A percentile compares a stretch with the other conserved stretches of the same genome.
phyloP scores from a whole-genome alignment of 2,329 filamentous ascomycete genomes.

The Ophiostoma tasmaniense region DNA sequence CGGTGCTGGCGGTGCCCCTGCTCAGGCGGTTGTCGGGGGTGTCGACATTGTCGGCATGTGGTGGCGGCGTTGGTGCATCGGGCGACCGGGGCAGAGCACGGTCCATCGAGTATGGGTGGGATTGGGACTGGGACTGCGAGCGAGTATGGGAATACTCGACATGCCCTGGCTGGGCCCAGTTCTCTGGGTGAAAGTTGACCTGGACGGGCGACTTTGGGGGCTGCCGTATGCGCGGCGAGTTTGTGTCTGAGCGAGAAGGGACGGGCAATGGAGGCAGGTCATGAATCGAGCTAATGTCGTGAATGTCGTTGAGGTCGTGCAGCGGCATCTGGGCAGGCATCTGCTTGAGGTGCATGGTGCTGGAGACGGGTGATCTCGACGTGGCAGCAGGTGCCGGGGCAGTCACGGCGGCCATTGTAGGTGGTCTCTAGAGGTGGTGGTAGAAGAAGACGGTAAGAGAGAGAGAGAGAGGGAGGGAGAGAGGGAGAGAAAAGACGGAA shows the following conservation, averaged over 20 bases:
- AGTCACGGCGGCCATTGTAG: conserved; percentile 28
- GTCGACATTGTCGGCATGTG: conserved; percentile 23
- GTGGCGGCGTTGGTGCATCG: conserved; percentile 32
- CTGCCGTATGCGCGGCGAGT: conserved; percentile 40
- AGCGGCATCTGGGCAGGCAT: conserved; percentile 28
- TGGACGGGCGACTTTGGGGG: conserved; percentile 48
- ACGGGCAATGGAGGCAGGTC: conserved; percentile 17
- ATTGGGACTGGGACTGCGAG: conserved; percentile 14
- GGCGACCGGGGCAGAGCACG: conserved; percentile 29
- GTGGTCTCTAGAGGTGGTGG: neutral
- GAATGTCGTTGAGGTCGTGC: conserved; percentile 14
- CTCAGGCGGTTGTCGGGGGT: conserved; percentile 36
- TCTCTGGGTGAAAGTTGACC: conserved; percentile 45
- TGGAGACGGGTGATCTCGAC: conserved; percentile 24
- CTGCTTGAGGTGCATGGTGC: conserved; percentile 30
- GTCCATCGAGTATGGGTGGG: neutral
- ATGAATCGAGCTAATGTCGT: conserved; percentile 16
- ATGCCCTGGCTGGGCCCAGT: conserved; percentile 38
- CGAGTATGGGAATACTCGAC: too few species aligned
- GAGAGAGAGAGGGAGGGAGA: neutral
- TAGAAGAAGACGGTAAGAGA: neutral
- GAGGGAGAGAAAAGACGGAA: neutral
- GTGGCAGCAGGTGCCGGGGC: conserved; percentile 24
- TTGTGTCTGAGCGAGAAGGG: conserved; percentile 22
- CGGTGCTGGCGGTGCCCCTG: conserved; percentile 44